phyloP scores from a whole-genome alignment of 78 protist genomes.

The Polysphondylium violaceum region DNA sequence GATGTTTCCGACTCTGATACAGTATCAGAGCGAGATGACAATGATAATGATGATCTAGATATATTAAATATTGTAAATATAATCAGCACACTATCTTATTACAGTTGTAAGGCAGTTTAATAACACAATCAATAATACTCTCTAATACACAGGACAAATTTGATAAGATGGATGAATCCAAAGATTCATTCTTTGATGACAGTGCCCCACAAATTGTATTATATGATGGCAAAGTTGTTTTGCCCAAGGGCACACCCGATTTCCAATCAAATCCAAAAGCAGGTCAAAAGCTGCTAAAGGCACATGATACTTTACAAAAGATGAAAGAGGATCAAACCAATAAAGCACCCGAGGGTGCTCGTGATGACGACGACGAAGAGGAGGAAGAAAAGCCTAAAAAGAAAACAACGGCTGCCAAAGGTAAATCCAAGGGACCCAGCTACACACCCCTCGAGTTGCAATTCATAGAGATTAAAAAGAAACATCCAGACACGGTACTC shows the following conservation, averaged over 20 bases:
- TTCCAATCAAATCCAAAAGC: constrained; percentile 20
- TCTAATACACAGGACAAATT: background rate
- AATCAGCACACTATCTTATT: background rate
- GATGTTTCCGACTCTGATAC: background rate
- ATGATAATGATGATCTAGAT: background rate
- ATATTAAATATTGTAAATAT: background rate
- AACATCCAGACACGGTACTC: constrained; percentile 85
- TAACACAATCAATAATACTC: background rate
- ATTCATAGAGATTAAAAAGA: constrained; percentile 52
- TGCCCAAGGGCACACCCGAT: constrained; percentile 61
- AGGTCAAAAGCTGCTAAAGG: constrained; percentile 21
- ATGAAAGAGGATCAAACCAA: background rate
- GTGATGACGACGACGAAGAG: constrained; percentile 9
- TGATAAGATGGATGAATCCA: background rate
- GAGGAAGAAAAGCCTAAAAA: constrained; percentile 1
- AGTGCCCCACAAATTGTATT: constrained; percentile 6
- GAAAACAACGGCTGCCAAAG: constrained; percentile 9
- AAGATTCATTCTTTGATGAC: background rate
- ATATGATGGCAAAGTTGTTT: constrained; percentile 4
- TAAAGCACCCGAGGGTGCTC: constrained; percentile 20
- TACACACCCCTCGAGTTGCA: constrained; percentile 85
- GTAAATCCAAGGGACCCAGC: constrained; percentile 12
- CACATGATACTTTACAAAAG: background rate
- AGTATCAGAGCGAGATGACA: background rate
- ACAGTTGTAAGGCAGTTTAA: background rate